phyloP scores from a whole-genome alignment of 2,329 filamentous ascomycete species.

The Oidium heveae region DNA sequence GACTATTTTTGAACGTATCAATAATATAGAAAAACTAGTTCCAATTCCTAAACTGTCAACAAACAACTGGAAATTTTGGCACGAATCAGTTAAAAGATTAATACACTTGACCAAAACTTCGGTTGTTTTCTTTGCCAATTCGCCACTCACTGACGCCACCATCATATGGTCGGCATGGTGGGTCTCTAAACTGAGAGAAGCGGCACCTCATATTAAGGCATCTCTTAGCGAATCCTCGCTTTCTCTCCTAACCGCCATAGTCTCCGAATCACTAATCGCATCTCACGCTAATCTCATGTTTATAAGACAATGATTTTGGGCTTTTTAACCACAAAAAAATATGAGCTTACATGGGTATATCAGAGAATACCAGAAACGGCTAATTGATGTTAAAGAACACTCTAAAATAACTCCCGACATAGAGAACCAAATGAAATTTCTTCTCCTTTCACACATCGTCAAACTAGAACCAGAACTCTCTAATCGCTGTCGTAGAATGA shows the following conservation, averaged over 20 bases:
- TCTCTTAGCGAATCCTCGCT: neutral
- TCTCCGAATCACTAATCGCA: neutral
- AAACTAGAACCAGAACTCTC: neutral
- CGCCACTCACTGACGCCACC: neutral
- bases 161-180: neutral
- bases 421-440: neutral
- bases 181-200: neutral
- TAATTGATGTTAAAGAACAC: neutral
- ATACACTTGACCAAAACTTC: neutral
- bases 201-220: neutral
- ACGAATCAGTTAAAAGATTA: neutral
- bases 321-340: neutral
- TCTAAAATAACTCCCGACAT: neutral
- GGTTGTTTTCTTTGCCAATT: neutral
- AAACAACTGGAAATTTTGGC: neutral
- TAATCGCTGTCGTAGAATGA: neutral
- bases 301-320: neutral
- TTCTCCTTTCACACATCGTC: neutral
- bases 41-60: neutral
- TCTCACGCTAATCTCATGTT: neutral
- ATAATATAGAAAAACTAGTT: neutral
- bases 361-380: neutral
- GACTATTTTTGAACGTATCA: neutral
- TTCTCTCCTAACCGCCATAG: neutral
- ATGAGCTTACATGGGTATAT: neutral